Evolutionary conservation across 176 grass and related monocot genomes (phyloP).

Genomic region (Oryza punctata): DNA sequence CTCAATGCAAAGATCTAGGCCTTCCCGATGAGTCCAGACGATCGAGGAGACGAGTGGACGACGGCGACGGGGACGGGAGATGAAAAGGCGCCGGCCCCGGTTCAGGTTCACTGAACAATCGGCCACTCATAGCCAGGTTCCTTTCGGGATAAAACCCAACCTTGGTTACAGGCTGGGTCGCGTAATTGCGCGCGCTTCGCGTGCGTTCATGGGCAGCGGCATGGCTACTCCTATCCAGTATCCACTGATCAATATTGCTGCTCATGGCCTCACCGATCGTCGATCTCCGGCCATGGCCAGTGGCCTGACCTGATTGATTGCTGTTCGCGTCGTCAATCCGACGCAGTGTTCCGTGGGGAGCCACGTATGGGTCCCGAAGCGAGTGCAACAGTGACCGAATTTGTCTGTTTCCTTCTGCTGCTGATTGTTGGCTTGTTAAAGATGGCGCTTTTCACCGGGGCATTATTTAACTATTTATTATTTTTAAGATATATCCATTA

Average conservation of each 20-base stretch:
- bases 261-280: not conserved
- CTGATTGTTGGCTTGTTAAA: not conserved
- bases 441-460: not conserved
- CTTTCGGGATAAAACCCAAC: too few species aligned
- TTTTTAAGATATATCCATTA: too few species aligned
- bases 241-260: too few species aligned
- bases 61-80: not conserved
- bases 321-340: too few species aligned
- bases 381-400: not conserved
- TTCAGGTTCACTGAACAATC: not conserved
- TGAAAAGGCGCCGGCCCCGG: not conserved
- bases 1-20: not conserved
- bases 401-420: not conserved
- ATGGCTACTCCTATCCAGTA: too few species aligned
- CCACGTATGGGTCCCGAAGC: not conserved
- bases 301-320: not conserved
- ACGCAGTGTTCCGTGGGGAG: not conserved
- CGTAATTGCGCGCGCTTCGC: not conserved
- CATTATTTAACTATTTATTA: too few species aligned
- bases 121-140: too few species aligned
- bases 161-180: not conserved
- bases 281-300: too few species aligned
- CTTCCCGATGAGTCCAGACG: not conserved
- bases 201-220: not conserved
- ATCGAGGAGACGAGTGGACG: too few species aligned